phyloP scores from a whole-genome alignment of 164 flowering plant genomes.

The Vitis vinifera region DNA sequence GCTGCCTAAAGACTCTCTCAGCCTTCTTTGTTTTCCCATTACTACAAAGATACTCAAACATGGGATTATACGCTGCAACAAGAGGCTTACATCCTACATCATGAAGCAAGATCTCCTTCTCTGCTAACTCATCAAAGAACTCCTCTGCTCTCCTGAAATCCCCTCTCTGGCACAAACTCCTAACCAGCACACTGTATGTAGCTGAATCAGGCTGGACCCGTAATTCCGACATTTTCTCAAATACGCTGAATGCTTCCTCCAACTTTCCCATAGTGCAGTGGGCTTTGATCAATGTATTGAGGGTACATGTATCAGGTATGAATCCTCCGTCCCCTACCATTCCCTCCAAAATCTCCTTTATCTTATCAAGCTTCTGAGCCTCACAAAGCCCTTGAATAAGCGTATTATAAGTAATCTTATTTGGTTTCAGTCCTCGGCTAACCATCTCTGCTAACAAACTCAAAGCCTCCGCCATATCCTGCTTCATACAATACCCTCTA shows the following conservation, averaged over 20 bases:
- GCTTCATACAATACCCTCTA: conserved; percentile 73
- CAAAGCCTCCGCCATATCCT: conserved; percentile 51
- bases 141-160: conserved; percentile 60
- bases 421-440: conserved; percentile 49
- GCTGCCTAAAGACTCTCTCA: conserved; percentile 61
- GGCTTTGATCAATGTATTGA: conserved; percentile 66
- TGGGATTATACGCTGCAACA: conserved; percentile 70
- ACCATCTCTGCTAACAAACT: conserved; percentile 61
- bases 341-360: conserved; percentile 62
- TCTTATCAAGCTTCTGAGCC: conserved; percentile 51
- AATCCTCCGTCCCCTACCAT: conserved; percentile 34
- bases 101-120: conserved; percentile 48
- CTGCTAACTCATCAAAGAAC: conserved; percentile 55
- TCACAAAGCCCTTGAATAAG: conserved; percentile 81
- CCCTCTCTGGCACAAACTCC: conserved; percentile 49
- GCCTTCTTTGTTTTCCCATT: conserved; percentile 68
- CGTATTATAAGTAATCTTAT: conserved; percentile 56
- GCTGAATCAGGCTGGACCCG: conserved; percentile 66
- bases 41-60: conserved; percentile 56
- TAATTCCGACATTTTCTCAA: conserved; percentile 50
- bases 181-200: conserved; percentile 64
- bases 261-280: conserved; percentile 57
- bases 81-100: conserved; percentile 57
- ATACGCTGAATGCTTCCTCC: conserved; percentile 56
- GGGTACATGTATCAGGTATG: conserved; percentile 80